Evolutionary conservation across 2,329 filamentous ascomycete genomes (phyloP).

Genomic region (Daldinia sp.): DNA sequence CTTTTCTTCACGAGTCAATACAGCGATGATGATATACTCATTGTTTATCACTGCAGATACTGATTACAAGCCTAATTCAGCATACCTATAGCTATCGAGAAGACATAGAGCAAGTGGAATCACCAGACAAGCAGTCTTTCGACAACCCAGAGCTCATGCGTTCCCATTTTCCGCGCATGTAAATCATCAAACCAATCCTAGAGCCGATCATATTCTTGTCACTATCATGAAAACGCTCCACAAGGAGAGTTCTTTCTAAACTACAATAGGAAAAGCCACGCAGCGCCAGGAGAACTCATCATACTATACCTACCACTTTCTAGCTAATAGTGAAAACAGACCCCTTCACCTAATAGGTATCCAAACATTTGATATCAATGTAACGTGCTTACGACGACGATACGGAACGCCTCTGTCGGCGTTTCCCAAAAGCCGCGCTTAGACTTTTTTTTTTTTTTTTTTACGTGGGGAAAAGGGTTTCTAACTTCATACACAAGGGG

Average conservation of each 20-base stretch:
- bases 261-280: neutral
- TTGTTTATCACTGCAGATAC: neutral
- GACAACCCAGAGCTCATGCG: neutral
- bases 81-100: neutral
- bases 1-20: too few species aligned
- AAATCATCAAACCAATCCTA: constrained; percentile 33
- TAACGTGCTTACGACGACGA: constrained; percentile 31
- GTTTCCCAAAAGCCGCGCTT: constrained; percentile 26
- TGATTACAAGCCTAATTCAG: neutral
- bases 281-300: neutral
- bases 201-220: constrained; percentile 31
- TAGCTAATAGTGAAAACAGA: neutral
- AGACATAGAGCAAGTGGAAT: neutral
- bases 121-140: neutral
- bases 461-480: constrained; percentile 21
- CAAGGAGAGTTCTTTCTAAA: neutral
- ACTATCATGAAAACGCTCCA: constrained; percentile 24
- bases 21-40: neutral
- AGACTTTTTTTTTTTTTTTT: constrained; percentile 16
- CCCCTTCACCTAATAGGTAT: neutral
- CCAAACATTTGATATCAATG: constrained; percentile 3
- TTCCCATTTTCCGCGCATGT: neutral
- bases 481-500: constrained; percentile 26
- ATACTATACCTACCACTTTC: neutral
- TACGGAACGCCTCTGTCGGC: neutral